These are phyloP conservation scores for Solidago caesia DNA, from an alignment of 129 eudicot species.

Conservation along the genomic window DNA sequence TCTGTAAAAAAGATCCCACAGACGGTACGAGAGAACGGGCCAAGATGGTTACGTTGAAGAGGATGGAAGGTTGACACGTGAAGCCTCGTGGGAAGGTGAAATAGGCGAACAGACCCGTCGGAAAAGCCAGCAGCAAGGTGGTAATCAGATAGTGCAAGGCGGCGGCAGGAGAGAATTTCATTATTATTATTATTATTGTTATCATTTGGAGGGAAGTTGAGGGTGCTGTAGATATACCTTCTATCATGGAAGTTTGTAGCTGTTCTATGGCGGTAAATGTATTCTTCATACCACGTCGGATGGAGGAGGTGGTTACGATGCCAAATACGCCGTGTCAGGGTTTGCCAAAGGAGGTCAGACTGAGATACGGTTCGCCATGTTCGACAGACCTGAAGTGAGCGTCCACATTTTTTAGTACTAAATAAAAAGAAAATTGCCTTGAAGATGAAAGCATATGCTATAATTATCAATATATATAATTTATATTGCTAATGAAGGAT, in stretches of 20 bases:
- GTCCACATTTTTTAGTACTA: background rate
- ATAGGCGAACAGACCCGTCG: slow-evolving; percentile 77
- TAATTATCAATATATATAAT: too few relatives aligned
- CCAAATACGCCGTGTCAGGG: slow-evolving; percentile 67
- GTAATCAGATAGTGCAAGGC: slow-evolving; percentile 63
- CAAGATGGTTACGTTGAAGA: slow-evolving; percentile 73
- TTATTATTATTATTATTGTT: slow-evolving; percentile 37
- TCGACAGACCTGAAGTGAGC: slow-evolving; percentile 65
- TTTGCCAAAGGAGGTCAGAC: slow-evolving; percentile 85
- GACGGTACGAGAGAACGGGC: slow-evolving; percentile 79
- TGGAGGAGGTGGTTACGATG: slow-evolving; percentile 49
- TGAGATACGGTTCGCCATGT: slow-evolving; percentile 84
- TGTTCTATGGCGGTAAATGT: slow-evolving; percentile 69
- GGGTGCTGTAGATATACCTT: slow-evolving; percentile 44
- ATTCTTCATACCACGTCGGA: slow-evolving; percentile 68
- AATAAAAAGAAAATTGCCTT: background rate
- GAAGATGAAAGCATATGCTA: background rate
- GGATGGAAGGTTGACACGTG: slow-evolving; percentile 74
- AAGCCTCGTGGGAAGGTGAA: slow-evolving; percentile 55
- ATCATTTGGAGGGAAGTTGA: slow-evolving; percentile 47
- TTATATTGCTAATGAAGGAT: background rate
- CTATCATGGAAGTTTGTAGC: slow-evolving; percentile 59
- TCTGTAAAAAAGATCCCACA: slow-evolving; percentile 61
- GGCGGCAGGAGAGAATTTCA: slow-evolving; percentile 59
- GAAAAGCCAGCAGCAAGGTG: slow-evolving; percentile 90